Percentiles rank a stretch among this genome's conserved stretches.
Conservation (phyloP, 768 basidiomycete genomes). For the Hirschioporus abietinus region DNA sequence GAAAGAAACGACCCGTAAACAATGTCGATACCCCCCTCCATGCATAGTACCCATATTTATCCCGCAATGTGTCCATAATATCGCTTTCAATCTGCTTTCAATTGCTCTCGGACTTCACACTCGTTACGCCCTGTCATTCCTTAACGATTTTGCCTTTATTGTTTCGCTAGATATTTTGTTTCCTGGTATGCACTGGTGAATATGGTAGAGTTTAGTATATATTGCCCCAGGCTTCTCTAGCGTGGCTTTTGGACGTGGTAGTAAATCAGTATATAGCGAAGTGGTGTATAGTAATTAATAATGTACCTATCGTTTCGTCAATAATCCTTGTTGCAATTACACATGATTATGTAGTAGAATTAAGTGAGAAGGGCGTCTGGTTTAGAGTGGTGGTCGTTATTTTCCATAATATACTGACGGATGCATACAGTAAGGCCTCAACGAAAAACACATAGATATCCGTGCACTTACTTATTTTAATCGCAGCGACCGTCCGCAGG, state of each 20-base stretch:
- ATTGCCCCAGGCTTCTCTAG: not conserved
- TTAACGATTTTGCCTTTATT: not conserved
- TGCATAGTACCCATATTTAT: not conserved
- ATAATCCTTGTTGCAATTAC: no score
- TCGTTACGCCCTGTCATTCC: not conserved
- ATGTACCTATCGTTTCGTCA: not conserved
- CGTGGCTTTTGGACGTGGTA: not conserved
- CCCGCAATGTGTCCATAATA: not conserved
- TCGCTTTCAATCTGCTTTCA: not conserved
- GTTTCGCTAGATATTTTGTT: not conserved
- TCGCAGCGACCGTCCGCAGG: conserved; percentile 86
- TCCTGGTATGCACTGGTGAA: not conserved
- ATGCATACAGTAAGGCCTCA: not conserved
- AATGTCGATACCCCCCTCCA: not conserved
- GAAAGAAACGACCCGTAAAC: not conserved
- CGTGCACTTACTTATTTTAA: conserved; percentile 29
- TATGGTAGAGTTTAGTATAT: not conserved
- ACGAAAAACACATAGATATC: not conserved
- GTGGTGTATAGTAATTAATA: not conserved
- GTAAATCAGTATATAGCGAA: not conserved
- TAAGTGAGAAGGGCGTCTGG: no score
- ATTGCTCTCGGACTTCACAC: not conserved
- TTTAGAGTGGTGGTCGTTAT: not conserved
- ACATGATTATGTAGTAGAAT: not conserved
- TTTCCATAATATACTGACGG: not conserved